phyloP scores from a whole-genome alignment of 305 asterid genomes.

The Andrographis paniculata region DNA sequence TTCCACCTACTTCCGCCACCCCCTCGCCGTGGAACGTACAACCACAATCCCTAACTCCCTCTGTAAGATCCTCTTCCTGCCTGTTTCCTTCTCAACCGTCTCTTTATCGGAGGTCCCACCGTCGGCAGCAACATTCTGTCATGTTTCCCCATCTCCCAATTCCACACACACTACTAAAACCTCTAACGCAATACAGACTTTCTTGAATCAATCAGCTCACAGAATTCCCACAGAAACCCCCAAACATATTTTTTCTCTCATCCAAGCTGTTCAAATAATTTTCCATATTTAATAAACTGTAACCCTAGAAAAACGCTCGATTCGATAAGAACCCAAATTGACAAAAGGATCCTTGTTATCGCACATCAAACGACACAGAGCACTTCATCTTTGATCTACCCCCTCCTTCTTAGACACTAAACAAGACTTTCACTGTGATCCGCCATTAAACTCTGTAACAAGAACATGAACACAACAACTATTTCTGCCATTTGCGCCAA shows the following conservation, averaged over 20 bases:
- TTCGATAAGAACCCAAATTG: neutral
- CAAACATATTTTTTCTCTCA: constrained; percentile 17
- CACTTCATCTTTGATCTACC: constrained; percentile 32
- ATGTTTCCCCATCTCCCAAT: constrained; percentile 62
- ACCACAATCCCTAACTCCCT: constrained; percentile 69
- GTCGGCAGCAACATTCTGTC: constrained; percentile 82
- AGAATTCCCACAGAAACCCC: constrained; percentile 22
- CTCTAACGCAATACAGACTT: constrained; percentile 25
- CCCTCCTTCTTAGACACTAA: neutral
- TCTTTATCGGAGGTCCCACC: constrained; percentile 94
- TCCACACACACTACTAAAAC: constrained; percentile 30
- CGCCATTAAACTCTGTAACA: too few relatives aligned
- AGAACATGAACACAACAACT: constrained; percentile 27
- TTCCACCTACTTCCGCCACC: constrained; percentile 36
- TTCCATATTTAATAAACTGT: constrained; percentile 30
- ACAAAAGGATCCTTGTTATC: constrained; percentile 19
- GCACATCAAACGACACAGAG: constrained; percentile 45
- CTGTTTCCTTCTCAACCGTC: constrained; percentile 95
- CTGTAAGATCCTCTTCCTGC: constrained; percentile 99
- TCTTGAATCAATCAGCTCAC: constrained; percentile 22
- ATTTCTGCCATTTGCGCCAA: constrained; percentile 39
- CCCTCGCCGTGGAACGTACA: constrained; percentile 15
- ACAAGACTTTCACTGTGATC: constrained; percentile 4
- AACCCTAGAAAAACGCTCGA: too few relatives aligned
- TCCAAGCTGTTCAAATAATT: constrained; percentile 21